Base-by-base conservation (phyloP, 345 rosid species). In the Populus davidiana region DNA sequence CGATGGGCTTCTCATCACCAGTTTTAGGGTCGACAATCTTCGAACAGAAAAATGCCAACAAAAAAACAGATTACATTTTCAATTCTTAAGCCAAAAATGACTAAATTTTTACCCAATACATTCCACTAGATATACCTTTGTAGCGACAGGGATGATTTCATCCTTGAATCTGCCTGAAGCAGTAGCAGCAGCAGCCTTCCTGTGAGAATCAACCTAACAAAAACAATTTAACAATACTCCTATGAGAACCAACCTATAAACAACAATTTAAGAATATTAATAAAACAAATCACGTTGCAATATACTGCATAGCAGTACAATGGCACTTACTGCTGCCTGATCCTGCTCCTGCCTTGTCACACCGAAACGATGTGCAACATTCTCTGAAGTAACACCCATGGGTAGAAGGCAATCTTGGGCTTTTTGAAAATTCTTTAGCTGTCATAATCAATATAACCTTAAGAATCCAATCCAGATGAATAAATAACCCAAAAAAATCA, bases 381-480 rank as follows among this genome's bases (percentile, higher is more conserved):
- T 95, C 77, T 95, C 99, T 31, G 99, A 95, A 75, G 99, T 95
- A 75, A 95, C 63, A 31, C 99, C 99, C 99, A 95, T 95, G 8
- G 99, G 97, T 72, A 95, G 94, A 80, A 93, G 97, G 80, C 98
- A 95, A 77, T 88, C 88, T 75, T 84, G 92, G 67, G 99, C 98
- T 83, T 93, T 91, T 75, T 87, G 88, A 83, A 93, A 89, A 50
- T 14, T 70, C 78, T 93, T 86, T 61, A 87, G 96, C 99, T 93
- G 81, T 29, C 78, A 77, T 72, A 36, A 69, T 72, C 44, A 80
- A 21, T 59, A 86, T 12, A 77, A 21, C 23, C 27, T 66, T 75
- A 23, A 47, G 33, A 25, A n/a, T 36, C 64, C 44, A 33, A 18
- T 31, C 47, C 64, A 59, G 29, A 59, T n/a, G 27, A 59, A 59